phyloP scores from a whole-genome alignment of 495 filamentous ascomycete genomes.

The Pseudoneurospora amorphoporcata region DNA sequence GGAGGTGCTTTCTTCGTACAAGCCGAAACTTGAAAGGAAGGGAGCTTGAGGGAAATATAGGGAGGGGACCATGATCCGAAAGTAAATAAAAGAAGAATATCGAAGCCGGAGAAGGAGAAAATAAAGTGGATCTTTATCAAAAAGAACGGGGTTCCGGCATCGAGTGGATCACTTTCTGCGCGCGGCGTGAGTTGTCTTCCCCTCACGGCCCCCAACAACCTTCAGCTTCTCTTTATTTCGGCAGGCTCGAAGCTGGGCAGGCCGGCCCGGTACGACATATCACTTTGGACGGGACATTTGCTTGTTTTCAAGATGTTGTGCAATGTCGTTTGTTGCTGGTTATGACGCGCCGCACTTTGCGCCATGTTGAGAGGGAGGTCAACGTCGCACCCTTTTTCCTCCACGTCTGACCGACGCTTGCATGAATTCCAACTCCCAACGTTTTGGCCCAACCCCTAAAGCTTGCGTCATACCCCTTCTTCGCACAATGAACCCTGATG shows the following conservation, averaged over 20 bases:
- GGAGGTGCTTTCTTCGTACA: background rate
- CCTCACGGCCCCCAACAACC: background rate
- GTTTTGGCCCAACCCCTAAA: background rate
- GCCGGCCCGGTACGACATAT: background rate
- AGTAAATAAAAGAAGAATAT: background rate
- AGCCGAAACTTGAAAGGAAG: background rate
- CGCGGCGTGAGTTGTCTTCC: background rate
- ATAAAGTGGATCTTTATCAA: background rate
- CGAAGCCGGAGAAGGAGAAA: background rate
- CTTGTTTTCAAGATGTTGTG: background rate
- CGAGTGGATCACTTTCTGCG: background rate
- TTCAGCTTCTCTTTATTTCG: background rate
- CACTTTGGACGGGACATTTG: background rate
- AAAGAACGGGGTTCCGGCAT: background rate
- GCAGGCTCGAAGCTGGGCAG: background rate
- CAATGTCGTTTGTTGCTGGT: background rate
- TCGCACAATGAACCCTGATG: background rate
- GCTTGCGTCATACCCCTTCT: background rate
- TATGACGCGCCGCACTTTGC: background rate
- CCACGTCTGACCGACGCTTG: background rate
- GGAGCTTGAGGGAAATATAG: background rate
- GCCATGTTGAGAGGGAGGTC: background rate
- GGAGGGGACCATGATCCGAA: background rate
- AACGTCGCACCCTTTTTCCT: background rate
- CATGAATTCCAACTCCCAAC: background rate